phyloP scores from a whole-genome alignment of 768 basidiomycete species.

The Coprinellus micaceus region DNA sequence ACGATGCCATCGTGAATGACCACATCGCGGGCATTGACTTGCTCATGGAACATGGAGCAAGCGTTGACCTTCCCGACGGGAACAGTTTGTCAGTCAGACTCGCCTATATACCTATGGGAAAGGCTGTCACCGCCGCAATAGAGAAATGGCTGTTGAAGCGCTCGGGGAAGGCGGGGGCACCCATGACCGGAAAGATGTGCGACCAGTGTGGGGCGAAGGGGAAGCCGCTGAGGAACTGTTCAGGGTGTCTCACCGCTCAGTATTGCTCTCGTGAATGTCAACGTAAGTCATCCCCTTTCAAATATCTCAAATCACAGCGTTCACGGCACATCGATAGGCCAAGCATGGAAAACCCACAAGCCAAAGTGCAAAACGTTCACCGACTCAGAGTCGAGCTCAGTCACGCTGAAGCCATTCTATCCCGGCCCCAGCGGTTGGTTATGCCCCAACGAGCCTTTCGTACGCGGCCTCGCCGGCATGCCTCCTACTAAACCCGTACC shows the following conservation, averaged over 20 bases:
- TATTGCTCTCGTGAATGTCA: conserved; percentile 59
- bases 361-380: conserved; percentile 42
- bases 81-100: conserved; percentile 32
- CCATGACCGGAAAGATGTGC: conserved; percentile 42
- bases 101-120: conserved; percentile 33
- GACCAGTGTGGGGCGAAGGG: conserved; percentile 29
- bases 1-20: conserved; percentile 28
- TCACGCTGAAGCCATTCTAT: conserved; percentile 48
- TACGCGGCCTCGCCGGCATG: background rate
- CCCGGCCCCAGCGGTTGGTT: background rate
- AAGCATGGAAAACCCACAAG: conserved; percentile 49
- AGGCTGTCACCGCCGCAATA: conserved; percentile 40
- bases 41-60: conserved; percentile 48
- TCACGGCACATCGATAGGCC: background rate
- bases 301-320: background rate
- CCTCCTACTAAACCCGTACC: background rate
- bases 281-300: conserved; percentile 37
- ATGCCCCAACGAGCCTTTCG: background rate
- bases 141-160: conserved; percentile 46
- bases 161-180: conserved; percentile 37
- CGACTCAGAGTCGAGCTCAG: conserved; percentile 35
- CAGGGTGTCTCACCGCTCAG: conserved; percentile 39
- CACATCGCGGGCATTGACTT: conserved; percentile 35
- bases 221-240: conserved; percentile 38
- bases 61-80: conserved; percentile 36